Conservation (phyloP, 495 filamentous ascomycete genomes). For the Neurospora sp. region DNA sequence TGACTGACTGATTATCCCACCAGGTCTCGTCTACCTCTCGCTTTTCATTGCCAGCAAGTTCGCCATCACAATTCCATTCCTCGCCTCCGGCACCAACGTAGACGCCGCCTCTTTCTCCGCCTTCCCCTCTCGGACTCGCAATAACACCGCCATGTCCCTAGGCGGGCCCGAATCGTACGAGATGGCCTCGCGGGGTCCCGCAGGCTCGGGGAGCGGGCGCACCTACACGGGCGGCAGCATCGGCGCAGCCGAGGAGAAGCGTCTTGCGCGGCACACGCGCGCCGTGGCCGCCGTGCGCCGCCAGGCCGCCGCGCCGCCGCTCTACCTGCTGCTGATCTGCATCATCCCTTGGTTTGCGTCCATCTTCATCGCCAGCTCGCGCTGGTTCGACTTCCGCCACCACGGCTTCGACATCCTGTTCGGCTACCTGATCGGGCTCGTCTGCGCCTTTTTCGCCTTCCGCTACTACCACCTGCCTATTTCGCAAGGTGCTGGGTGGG, state of each 20-base stretch:
- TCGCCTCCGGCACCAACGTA: constrained; percentile 33
- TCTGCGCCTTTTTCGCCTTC: constrained; percentile 40
- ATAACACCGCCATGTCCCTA: constrained; percentile 7
- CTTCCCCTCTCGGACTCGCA: constrained; percentile 37
- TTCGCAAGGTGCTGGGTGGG: constrained; percentile 46
- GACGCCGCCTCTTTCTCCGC: constrained; percentile 29
- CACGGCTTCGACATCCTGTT: constrained; percentile 85
- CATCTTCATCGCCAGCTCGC: constrained; percentile 46
- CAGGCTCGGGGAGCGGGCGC: constrained; percentile 12
- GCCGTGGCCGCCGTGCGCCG: constrained; percentile 39
- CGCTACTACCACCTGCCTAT: constrained; percentile 56
- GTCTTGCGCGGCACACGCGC: constrained; percentile 33
- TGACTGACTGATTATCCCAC: not conserved
- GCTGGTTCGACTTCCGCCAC: constrained; percentile 73
- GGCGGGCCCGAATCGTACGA: constrained; percentile 19
- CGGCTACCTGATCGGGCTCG: constrained; percentile 54
- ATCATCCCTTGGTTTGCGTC: constrained; percentile 50
- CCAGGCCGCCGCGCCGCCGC: constrained; percentile 57
- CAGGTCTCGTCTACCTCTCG: constrained; percentile 66
- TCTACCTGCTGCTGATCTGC: constrained; percentile 62
- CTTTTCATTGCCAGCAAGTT: constrained; percentile 57
- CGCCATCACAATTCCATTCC: constrained; percentile 46
- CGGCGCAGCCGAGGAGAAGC: constrained; percentile 20
- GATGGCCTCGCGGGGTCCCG: constrained; percentile 8
- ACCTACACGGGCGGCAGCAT: not conserved